These are phyloP conservation scores for Paralagenidium karlingii DNA, from an alignment of 352 stramenopile genomes.

Conservation along the genomic window DNA sequence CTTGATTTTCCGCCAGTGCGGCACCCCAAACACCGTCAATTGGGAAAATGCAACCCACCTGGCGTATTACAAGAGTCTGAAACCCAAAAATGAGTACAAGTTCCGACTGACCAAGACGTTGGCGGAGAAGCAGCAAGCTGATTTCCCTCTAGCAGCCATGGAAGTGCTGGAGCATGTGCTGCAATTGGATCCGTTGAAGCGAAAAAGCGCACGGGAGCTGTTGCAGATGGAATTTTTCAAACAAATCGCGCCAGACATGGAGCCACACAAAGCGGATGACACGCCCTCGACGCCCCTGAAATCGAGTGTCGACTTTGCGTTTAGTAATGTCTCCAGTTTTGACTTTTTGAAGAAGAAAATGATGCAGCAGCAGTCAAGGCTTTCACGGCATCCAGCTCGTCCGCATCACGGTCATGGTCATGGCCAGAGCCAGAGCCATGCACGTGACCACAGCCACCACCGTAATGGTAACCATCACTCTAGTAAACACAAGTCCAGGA, in stretches of 20 bases:
- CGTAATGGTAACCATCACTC: too few relatives aligned
- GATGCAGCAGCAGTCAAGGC: background rate
- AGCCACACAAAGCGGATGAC: slow-evolving; percentile 46
- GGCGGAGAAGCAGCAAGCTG: slow-evolving; percentile 23
- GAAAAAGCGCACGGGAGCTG: slow-evolving; percentile 28
- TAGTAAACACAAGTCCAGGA: too few relatives aligned
- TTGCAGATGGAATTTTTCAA: slow-evolving; percentile 50
- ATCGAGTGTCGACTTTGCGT: too few relatives aligned
- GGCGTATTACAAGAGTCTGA: slow-evolving; percentile 30
- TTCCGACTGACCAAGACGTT: slow-evolving; percentile 68
- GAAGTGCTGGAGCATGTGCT: slow-evolving; percentile 64
- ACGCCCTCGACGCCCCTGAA: slow-evolving; percentile 32
- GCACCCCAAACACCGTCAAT: slow-evolving; percentile 31
- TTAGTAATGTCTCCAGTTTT: too few relatives aligned
- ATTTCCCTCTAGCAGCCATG: slow-evolving; percentile 39
- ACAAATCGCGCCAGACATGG: slow-evolving; percentile 17
- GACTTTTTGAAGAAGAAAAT: slow-evolving; percentile 18
- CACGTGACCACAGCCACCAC: background rate
- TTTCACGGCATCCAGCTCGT: background rate
- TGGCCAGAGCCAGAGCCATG: background rate
- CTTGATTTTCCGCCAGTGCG: slow-evolving; percentile 67
- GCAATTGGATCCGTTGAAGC: slow-evolving; percentile 53
- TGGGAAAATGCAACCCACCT: slow-evolving; percentile 40
- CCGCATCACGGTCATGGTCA: too few relatives aligned
- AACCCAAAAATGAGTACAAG: slow-evolving; percentile 65